These are phyloP conservation scores for Paulownia fortunei DNA, from an alignment of 257 asterid genomes.

Conservation along the genomic window DNA sequence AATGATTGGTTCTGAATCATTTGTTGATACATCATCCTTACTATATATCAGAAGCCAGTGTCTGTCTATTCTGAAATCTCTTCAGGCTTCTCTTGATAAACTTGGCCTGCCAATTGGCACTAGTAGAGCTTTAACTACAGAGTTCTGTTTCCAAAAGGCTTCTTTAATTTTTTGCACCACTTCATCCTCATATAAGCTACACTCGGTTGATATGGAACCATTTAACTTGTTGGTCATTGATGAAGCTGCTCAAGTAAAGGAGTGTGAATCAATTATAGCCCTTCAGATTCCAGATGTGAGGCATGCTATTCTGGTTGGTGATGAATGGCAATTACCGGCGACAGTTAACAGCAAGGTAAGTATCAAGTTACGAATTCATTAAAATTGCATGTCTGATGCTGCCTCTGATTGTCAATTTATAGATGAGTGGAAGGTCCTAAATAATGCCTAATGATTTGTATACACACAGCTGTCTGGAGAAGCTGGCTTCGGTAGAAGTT, in stretches of 20 bases:
- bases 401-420: not conserved
- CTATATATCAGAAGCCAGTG: constrained; percentile 30
- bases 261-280: constrained; percentile 58
- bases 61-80: constrained; percentile 36
- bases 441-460: not conserved
- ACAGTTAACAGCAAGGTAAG: constrained; percentile 57
- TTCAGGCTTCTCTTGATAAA: constrained; percentile 36
- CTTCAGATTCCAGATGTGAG: constrained; percentile 53
- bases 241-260: constrained; percentile 72
- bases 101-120: constrained; percentile 39
- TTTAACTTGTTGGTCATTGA: constrained; percentile 55
- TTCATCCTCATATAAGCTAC: constrained; percentile 51
- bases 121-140: not conserved
- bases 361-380: not conserved
- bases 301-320: constrained; percentile 62
- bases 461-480: constrained; percentile 44
- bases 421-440: not conserved
- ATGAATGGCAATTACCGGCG: constrained; percentile 63
- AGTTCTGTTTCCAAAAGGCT: constrained; percentile 52
- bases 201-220: constrained; percentile 38
- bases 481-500: constrained; percentile 69
- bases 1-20: constrained; percentile 8
- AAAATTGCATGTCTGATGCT: not conserved
- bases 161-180: constrained; percentile 63
- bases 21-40: constrained; percentile 28